Evolutionary conservation across 1,284 basidiomycete genomes (phyloP).

Genomic region (Earliella scabrosa): DNA sequence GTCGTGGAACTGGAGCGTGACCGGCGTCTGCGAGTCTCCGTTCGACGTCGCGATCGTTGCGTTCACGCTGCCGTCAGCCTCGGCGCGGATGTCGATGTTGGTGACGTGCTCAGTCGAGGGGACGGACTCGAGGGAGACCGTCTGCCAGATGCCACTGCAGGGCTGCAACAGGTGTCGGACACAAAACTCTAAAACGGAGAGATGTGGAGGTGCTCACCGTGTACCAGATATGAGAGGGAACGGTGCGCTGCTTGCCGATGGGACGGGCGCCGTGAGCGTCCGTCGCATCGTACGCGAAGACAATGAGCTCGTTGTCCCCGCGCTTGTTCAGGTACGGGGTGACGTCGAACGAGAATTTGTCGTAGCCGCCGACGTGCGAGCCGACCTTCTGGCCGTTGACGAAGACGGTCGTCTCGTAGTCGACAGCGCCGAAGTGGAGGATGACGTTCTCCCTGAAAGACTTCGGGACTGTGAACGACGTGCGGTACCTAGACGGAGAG

Average conservation of each 20-base stretch:
- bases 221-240: not conserved
- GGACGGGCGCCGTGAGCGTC: not conserved
- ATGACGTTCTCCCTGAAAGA: not conserved
- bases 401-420: not conserved
- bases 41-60: not conserved
- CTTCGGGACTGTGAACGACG: not conserved
- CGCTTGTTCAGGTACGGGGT: not conserved
- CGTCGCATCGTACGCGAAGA: not conserved
- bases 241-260: not conserved
- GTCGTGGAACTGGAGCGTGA: not conserved
- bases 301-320: not conserved
- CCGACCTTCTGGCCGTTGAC: not conserved
- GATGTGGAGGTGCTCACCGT: not conserved
- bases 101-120: not conserved
- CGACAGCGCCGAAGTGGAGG: not conserved
- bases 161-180: not conserved
- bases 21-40: not conserved
- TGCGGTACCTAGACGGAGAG: not conserved
- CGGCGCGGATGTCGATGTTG: not conserved
- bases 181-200: not conserved
- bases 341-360: not conserved
- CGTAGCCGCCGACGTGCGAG: not conserved
- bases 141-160: not conserved
- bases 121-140: not conserved
- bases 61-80: not conserved